Base-by-base conservation (phyloP, 2,329 filamentous ascomycete genomes). In the Paraphoma sp. region DNA sequence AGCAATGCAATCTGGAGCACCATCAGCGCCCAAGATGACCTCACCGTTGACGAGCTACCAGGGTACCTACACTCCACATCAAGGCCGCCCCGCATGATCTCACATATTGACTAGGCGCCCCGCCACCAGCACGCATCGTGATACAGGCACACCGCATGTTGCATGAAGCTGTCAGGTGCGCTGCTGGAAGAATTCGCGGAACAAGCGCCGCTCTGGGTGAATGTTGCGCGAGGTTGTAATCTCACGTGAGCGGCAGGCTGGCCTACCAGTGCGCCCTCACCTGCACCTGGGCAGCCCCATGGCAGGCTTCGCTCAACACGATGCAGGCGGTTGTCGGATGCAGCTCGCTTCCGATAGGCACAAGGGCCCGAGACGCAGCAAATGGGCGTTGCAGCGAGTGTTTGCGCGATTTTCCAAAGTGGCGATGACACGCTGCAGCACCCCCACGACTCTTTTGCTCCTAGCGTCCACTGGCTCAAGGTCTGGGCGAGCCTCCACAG, bases 321-420 rank as follows among this genome's bases (percentile, higher is more conserved):
- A 48, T 38, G 14, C 3, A 30, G 30, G n/a, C 45, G 30, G 10
- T 23, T 14, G 14, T 14, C 43, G 36, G 23, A 36, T 28, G 28
- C 23, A 16, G 41, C 47, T 49, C 47, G 51, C 48, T 50, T 29
- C 54, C 53, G 46, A 51, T 28, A 40, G 18, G 16, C 28, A n/a
- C 36, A 16, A n/a, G 31, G 23, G 1, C 18, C 43, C 48, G 43
- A 51, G 12, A 30, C 12, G n/a, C 38, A 47, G 48, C 58, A 29
- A 53, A 60, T 57, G 51, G 49, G 18, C 4, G 29, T 30, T 14
- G 18, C 11, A 17, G 38, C n/a, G 8, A 16, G 33, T 45, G 18
- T 47, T 56, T 60, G 58, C 58, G 58, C 58, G 52, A 60, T 52
- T 60, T 60, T 57, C 48, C 54, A 30, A 30, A 17, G 45, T 51